A percentile compares a stretch with the other conserved stretches of the same genome.
These are phyloP conservation scores for Sclerotinia subarctica DNA, from an alignment of 2,329 filamentous ascomycete species.

Conservation along the genomic window DNA sequence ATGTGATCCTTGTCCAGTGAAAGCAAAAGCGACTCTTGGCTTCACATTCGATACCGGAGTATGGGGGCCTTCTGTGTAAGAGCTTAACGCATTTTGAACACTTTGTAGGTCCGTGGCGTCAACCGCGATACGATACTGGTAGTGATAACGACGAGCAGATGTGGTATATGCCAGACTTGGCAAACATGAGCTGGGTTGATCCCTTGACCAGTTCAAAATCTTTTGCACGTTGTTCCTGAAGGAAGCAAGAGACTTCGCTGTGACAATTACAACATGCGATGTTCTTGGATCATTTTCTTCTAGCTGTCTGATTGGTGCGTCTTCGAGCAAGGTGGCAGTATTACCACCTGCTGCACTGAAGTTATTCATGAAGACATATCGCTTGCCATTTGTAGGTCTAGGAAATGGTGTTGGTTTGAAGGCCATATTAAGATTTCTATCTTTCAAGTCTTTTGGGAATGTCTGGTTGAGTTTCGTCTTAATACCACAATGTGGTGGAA, in stretches of 20 bases:
- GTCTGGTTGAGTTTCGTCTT: slow-evolving; percentile 37
- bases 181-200: slow-evolving; percentile 20
- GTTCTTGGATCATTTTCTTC: slow-evolving; percentile 12
- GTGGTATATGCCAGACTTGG: slow-evolving; percentile 27
- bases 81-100: slow-evolving; percentile 14
- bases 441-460: slow-evolving; percentile 40
- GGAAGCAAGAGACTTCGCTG: slow-evolving; percentile 19
- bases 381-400: slow-evolving; percentile 40
- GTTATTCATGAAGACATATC: slow-evolving; percentile 47
- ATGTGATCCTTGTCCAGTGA: slow-evolving; percentile 47
- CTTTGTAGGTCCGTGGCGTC: slow-evolving; percentile 41
- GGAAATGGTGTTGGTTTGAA: slow-evolving; percentile 25
- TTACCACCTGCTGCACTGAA: slow-evolving; percentile 42
- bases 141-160: slow-evolving; percentile 51
- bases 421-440: slow-evolving; percentile 31
- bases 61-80: slow-evolving; percentile 12
- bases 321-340: slow-evolving; percentile 28
- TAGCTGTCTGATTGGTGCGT: slow-evolving; percentile 23
- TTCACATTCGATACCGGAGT: slow-evolving; percentile 19
- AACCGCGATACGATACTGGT: slow-evolving; percentile 52
- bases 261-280: slow-evolving; percentile 20
- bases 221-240: slow-evolving; percentile 20
- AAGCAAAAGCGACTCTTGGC: slow-evolving; percentile 23
- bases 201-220: slow-evolving; percentile 9
- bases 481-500: slow-evolving; percentile 33